These are phyloP conservation scores for Termitomyces bulborhizus DNA, from an alignment of 768 basidiomycete genomes.

Conservation along the genomic window DNA sequence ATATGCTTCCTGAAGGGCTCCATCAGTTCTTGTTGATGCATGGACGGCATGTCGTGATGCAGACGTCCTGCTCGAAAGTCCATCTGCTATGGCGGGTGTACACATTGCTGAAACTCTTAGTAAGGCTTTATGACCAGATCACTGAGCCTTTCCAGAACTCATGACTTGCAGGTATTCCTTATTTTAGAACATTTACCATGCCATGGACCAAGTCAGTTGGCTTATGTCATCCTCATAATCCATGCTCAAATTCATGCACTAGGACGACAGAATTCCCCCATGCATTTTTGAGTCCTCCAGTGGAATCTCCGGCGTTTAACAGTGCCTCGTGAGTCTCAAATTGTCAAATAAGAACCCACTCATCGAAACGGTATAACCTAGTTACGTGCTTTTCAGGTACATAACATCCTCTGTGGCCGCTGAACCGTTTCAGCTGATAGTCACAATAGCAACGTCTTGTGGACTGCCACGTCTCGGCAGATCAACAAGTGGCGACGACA, in stretches of 20 bases:
- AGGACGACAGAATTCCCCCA: slow-evolving; percentile 60
- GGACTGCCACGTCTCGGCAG: slow-evolving; percentile 59
- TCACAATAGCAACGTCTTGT: slow-evolving; percentile 45
- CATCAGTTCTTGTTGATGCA: slow-evolving; percentile 48
- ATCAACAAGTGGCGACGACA: slow-evolving; percentile 62
- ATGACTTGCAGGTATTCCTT: slow-evolving; percentile 41
- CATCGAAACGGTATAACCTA: slow-evolving; percentile 11
- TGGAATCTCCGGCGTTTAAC: slow-evolving; percentile 59
- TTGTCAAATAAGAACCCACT: background rate
- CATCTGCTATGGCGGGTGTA: slow-evolving; percentile 65
- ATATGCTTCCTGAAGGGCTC: background rate
- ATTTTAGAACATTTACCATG: slow-evolving; percentile 62
- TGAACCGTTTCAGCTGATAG: background rate
- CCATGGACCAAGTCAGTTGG: slow-evolving; percentile 47
- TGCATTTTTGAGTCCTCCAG: slow-evolving; percentile 56
- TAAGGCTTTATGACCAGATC: slow-evolving; percentile 15
- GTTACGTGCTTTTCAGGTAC: slow-evolving; percentile 57
- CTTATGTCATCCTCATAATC: background rate
- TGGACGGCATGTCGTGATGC: slow-evolving; percentile 62
- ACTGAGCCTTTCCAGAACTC: slow-evolving; percentile 12
- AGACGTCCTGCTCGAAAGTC: slow-evolving; percentile 60
- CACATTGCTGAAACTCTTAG: slow-evolving; percentile 66
- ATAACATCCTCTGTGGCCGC: slow-evolving; percentile 4
- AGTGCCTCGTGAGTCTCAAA: slow-evolving; percentile 38
- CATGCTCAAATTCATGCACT: background rate